Conservation (phyloP, 306 rosid species). For the Corylus americana region DNA sequence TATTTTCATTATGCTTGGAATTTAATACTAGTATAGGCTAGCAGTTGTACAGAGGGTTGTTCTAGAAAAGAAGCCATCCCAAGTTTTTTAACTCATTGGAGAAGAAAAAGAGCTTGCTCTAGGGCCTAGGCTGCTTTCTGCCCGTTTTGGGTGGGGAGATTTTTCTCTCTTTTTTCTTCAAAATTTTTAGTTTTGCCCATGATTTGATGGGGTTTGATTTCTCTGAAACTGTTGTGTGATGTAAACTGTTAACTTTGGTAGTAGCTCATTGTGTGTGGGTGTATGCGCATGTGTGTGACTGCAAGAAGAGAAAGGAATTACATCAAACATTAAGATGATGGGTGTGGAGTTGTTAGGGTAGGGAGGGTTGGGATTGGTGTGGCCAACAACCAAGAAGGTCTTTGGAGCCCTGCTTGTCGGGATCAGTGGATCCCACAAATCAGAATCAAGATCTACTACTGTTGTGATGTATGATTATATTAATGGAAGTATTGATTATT, state of each 20-base stretch:
- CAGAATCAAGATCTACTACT: conserved; percentile 75
- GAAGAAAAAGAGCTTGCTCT: conserved; percentile 34
- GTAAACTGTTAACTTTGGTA: conserved; percentile 43
- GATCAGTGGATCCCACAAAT: conserved; percentile 75
- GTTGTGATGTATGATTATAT: conserved; percentile 68
- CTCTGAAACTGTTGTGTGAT: conserved; percentile 42
- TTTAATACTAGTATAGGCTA: conserved; percentile 45
- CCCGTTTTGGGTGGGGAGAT: conserved; percentile 34
- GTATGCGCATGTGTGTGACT: conserved; percentile 14
- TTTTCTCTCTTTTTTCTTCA: conserved; percentile 43
- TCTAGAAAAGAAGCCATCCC: conserved; percentile 40
- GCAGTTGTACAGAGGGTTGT: conserved; percentile 65
- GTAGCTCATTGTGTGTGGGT: conserved; percentile 33
- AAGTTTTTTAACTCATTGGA: conserved; percentile 43
- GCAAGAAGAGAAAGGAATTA: conserved; percentile 30
- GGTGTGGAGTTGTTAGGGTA: conserved; percentile 67
- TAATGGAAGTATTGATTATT: conserved; percentile 38
- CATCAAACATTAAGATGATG: conserved; percentile 42
- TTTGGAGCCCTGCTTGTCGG: conserved; percentile 54
- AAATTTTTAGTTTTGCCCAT: conserved; percentile 42
- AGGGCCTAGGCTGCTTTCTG: conserved; percentile 16
- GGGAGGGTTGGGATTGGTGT: conserved; percentile 57
- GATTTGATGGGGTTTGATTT: conserved; percentile 46
- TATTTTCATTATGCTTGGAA: conserved; percentile 27
- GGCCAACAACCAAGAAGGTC: conserved; percentile 68